Evolutionary conservation across 441 rosid species (phyloP), one percentile per base, ranked within the genome.

Genomic region (Croton laevigatus): DNA sequence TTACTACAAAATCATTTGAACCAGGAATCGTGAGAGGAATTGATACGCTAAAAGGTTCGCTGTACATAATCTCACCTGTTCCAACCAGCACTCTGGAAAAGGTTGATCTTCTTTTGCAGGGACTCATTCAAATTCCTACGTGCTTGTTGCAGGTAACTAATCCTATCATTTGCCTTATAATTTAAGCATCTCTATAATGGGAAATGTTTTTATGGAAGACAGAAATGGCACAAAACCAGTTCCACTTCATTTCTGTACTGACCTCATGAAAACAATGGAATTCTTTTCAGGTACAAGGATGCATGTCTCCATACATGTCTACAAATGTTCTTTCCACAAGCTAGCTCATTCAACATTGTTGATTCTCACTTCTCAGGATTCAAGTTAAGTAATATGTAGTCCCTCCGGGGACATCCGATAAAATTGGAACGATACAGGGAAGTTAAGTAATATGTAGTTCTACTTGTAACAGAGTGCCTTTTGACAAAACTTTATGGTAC

Each of bases 1-100:
- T 51, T 61, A 36, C 4, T 17, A 71, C 52, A 27, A 59, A 71
- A 27, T 27, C 17, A 52, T 76, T 27, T 79, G 72, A 59, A 52
- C 72, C 79, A 95, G 99, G 98, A 67, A 89, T 95, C 70, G 91
- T 93, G 66, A 84, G 99, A 78, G 96, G 94, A 59, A 87, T 91
- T 44, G 98, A 93, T 85, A 75, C 81, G 0, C 68, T 73, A 65
- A 91, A 84, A 76, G 90, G 91, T 59, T 65, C 87, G 71, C 82
- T 93, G 7, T 89, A 91, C 73, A 77, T 95, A 73, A 85, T 93
- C 77, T 86, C 99, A 20, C 97, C 97, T 32, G 91, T 91, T 81
- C 84, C 93, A 37, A 87, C 75, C n/a, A 80, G 72, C 82, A 79
- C 75, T 62, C 89, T 93, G 73, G 91, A 86, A 81, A 89, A 82